These are phyloP conservation scores for Xylariaceae sp. DNA, from an alignment of 2,329 filamentous ascomycete genomes.

Conservation along the genomic window DNA sequence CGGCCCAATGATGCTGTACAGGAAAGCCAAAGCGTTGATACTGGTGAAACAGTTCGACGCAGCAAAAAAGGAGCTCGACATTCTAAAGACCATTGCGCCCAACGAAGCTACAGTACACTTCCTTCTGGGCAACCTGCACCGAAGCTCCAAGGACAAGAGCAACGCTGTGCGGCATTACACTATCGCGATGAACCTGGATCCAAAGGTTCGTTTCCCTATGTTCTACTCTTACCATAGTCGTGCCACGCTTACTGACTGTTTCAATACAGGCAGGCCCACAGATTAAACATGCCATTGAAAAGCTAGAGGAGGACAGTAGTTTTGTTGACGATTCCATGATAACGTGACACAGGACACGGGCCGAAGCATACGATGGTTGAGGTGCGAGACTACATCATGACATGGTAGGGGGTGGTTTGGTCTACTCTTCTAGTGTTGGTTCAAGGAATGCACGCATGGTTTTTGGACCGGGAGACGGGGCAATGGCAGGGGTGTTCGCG, in stretches of 20 bases:
- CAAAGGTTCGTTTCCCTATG: constrained; percentile 62
- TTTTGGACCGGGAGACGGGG: constrained; percentile 10
- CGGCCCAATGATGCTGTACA: constrained; percentile 80
- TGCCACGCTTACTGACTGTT: no score
- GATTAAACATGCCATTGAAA: constrained; percentile 96
- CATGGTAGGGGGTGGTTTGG: constrained; percentile 12
- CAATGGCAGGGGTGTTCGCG: constrained; percentile 9
- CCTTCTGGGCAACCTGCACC: constrained; percentile 79
- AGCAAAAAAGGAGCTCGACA: constrained; percentile 75
- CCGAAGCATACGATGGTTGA: constrained; percentile 9
- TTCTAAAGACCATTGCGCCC: constrained; percentile 85
- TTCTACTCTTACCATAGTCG: constrained; percentile 23
- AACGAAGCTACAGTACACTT: constrained; percentile 97
- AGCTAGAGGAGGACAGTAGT: constrained; percentile 72
- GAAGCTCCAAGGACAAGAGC: constrained; percentile 64
- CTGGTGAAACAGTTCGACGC: constrained; percentile 64
- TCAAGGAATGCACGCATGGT: constrained; percentile 10
- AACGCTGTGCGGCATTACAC: constrained; percentile 91
- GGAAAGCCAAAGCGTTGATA: constrained; percentile 84
- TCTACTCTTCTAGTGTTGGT: constrained; percentile 8
- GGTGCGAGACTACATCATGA: constrained; percentile 1
- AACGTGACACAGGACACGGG: constrained; percentile 38
- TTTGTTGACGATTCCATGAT: constrained; percentile 64
- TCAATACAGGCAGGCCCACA: constrained; percentile 69
- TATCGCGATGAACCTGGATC: constrained; percentile 89